Evolutionary conservation across 2,329 filamentous ascomycete species (phyloP).

Genomic region (Fusarium buharicum): DNA sequence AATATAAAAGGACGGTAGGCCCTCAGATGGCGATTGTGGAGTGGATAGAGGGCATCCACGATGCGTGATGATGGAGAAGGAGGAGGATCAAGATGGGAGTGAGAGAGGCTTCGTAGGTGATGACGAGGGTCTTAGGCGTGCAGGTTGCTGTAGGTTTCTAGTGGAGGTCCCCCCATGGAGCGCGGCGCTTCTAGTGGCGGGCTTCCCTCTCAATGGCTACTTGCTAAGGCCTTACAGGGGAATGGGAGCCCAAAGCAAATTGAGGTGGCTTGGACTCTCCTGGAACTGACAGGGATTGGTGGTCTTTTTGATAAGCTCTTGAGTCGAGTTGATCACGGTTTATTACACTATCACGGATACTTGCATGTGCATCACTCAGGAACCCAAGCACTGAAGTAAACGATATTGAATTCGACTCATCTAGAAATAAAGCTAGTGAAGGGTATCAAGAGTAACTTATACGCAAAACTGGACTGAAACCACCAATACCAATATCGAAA

Average conservation of each 20-base stretch:
- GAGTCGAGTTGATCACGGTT: constrained; percentile 1
- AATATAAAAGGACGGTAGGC: constrained; percentile 33
- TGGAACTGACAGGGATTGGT: constrained; percentile 28
- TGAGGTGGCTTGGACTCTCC: constrained; percentile 37
- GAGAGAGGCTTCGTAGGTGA: constrained; percentile 29
- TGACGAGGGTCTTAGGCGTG: constrained; percentile 29
- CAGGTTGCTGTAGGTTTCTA: constrained; percentile 26
- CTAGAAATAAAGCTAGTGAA: constrained; percentile 30
- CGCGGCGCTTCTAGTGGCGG: constrained; percentile 21
- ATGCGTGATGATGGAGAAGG: constrained; percentile 31
- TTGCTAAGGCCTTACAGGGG: constrained; percentile 13
- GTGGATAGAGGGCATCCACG: constrained; percentile 30
- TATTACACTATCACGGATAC: constrained; percentile 24
- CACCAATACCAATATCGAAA: constrained; percentile 11
- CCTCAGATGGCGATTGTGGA: constrained; percentile 26
- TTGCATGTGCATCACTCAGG: constrained; percentile 15
- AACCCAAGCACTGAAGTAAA: not conserved
- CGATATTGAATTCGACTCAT: constrained; percentile 22
- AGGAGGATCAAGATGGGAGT: constrained; percentile 7
- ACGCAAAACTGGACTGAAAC: constrained; percentile 20
- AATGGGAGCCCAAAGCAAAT: constrained; percentile 32
- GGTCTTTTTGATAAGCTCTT: constrained; percentile 10
- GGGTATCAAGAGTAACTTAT: constrained; percentile 43
- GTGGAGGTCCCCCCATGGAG: constrained; percentile 32
- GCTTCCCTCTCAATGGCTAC: not conserved